These are phyloP conservation scores for Colletotrichum sp. DNA, from an alignment of 2,329 filamentous ascomycete genomes.

Conservation along the genomic window DNA sequence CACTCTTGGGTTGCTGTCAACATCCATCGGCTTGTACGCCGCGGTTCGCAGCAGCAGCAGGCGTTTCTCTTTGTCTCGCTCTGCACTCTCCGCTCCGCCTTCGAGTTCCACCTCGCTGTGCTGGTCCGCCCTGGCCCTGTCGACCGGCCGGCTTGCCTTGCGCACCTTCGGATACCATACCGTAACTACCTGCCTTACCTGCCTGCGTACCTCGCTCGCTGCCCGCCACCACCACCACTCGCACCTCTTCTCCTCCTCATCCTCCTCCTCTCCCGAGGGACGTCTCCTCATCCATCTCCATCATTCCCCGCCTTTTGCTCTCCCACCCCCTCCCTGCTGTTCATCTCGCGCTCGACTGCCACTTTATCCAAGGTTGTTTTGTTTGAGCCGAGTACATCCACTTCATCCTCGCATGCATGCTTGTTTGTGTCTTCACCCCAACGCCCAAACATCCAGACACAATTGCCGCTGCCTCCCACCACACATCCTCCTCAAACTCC, in stretches of 20 bases:
- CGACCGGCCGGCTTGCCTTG: neutral
- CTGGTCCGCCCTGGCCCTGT: neutral
- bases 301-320: slow-evolving; percentile 24
- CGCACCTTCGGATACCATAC: neutral
- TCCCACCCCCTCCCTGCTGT: slow-evolving; percentile 27
- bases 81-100: neutral
- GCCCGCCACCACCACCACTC: neutral
- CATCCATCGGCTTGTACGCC: neutral
- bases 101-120: neutral
- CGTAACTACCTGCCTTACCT: neutral
- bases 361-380: slow-evolving; percentile 20
- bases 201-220: neutral
- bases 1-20: neutral
- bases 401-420: slow-evolving; percentile 12
- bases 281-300: slow-evolving; percentile 23
- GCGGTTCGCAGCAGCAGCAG: neutral
- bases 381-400: slow-evolving; percentile 14
- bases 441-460: slow-evolving; percentile 16
- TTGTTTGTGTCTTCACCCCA: slow-evolving; percentile 13
- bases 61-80: slow-evolving; percentile 11
- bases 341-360: slow-evolving; percentile 24
- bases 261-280: slow-evolving; percentile 13
- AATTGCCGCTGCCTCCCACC: slow-evolving; percentile 3
- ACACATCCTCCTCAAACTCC: slow-evolving; percentile 11
- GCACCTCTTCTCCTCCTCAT: slow-evolving; percentile 17